phyloP scores from a whole-genome alignment of 2,329 filamentous ascomycete species.

The Lachnellula subtilissima region DNA sequence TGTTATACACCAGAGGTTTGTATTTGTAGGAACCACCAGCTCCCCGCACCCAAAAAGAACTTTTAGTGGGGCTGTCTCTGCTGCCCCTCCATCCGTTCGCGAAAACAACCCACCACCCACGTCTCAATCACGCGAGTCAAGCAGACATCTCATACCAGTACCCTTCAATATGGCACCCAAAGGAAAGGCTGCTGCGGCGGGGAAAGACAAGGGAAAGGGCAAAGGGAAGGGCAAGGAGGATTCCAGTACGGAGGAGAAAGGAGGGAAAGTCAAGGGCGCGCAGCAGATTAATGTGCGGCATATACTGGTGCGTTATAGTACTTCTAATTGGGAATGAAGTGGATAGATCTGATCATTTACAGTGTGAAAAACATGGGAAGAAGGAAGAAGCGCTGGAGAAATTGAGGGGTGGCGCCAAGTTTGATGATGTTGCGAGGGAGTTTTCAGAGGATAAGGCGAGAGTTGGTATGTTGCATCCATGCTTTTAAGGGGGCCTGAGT shows the following conservation, averaged over 20 bases:
- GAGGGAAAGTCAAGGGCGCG: constrained; percentile 51
- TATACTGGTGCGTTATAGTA: constrained; percentile 40
- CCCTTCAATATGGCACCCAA: constrained; percentile 26
- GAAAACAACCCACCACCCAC: neutral
- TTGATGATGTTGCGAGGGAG: constrained; percentile 68
- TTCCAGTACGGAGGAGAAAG: constrained; percentile 34
- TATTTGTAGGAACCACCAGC: no score
- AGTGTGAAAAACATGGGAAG: constrained; percentile 72
- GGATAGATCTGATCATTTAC: constrained; percentile 1
- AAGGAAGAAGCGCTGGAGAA: constrained; percentile 72
- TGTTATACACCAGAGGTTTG: neutral
- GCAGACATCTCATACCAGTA: neutral
- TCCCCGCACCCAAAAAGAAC: neutral
- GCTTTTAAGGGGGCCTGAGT: constrained; percentile 6
- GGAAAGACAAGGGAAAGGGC: constrained; percentile 21
- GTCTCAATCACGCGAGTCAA: neutral
- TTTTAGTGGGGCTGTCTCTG: constrained; percentile 4
- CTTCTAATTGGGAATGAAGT: constrained; percentile 1
- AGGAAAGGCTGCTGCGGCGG: constrained; percentile 26
- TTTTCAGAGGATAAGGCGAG: constrained; percentile 75
- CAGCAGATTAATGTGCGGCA: constrained; percentile 70
- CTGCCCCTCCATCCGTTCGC: no score
- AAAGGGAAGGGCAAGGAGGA: constrained; percentile 36
- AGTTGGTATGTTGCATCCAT: constrained; percentile 42
- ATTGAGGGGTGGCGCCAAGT: constrained; percentile 61